Conservation (phyloP, 495 filamentous ascomycete genomes). For the Chaetomium fimeti region DNA sequence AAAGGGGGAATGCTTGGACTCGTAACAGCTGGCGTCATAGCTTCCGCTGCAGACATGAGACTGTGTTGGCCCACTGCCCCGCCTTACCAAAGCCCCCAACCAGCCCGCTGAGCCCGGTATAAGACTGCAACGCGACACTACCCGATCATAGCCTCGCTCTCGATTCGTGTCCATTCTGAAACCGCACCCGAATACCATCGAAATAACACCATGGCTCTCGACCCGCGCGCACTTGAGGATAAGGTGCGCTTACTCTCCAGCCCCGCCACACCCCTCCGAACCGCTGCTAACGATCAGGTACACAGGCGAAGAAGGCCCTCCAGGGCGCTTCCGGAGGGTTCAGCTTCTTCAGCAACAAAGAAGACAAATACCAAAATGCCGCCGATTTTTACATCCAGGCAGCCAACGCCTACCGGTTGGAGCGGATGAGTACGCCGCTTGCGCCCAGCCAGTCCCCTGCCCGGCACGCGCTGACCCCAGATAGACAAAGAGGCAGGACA, state of each 20-base stretch:
- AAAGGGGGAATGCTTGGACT: background rate
- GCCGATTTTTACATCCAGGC: conserved; percentile 78
- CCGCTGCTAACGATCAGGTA: conserved; percentile 30
- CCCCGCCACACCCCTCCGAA: conserved; percentile 28
- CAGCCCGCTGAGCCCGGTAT: background rate
- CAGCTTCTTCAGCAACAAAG: conserved; percentile 71
- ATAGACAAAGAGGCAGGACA: conserved; percentile 76
- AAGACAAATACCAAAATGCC: conserved; percentile 77
- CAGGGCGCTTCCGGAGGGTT: conserved; percentile 65
- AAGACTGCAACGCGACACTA: conserved; percentile 1
- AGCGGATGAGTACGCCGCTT: conserved; percentile 60
- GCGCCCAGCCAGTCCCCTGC: background rate
- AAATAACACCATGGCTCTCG: conserved; percentile 43
- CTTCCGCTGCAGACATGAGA: conserved; percentile 9
- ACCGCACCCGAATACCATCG: conserved; percentile 7
- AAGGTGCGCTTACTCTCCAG: conserved; percentile 37
- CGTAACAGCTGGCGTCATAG: conserved; percentile 23
- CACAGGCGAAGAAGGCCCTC: conserved; percentile 76
- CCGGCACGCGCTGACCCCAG: conserved; percentile 12
- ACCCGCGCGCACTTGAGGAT: conserved; percentile 48
- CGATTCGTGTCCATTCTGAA: background rate
- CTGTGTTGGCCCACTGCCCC: conserved; percentile 16
- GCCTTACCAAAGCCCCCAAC: conserved; percentile 3
- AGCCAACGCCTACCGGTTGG: conserved; percentile 75
- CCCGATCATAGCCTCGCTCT: background rate